A percentile compares a stretch with the other conserved stretches of the same genome.
Conservation (phyloP, 148 eudicot species). For the Cornus suecica region DNA sequence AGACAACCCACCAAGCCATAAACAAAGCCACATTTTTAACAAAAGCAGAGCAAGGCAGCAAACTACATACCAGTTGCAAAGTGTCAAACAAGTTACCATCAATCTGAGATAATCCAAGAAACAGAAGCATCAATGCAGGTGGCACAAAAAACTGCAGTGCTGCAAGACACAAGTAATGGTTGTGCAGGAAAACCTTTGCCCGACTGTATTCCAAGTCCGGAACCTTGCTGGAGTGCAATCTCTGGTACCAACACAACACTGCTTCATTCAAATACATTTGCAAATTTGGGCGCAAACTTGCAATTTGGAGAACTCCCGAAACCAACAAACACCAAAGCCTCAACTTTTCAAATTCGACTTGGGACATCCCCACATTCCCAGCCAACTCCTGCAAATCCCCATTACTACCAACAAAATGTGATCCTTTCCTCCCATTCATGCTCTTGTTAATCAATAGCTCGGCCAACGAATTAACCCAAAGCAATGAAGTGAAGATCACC, state of each 20-base stretch:
- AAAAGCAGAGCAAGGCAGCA: constrained; percentile 53
- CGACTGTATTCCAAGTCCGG: constrained; percentile 90
- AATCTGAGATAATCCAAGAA: constrained; percentile 67
- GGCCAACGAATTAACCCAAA: constrained; percentile 81
- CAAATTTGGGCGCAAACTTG: constrained; percentile 58
- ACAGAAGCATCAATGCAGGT: constrained; percentile 63
- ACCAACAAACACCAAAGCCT: constrained; percentile 58
- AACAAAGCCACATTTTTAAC: constrained; percentile 62
- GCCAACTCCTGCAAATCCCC: constrained; percentile 32
- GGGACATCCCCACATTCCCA: constrained; percentile 68
- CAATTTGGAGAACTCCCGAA: constrained; percentile 57
- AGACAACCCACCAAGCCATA: constrained; percentile 88
- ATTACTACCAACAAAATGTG: constrained; percentile 7
- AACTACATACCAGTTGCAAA: constrained; percentile 34
- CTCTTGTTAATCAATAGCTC: constrained; percentile 48
- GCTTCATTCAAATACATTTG: constrained; percentile 92
- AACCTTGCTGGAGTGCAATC: constrained; percentile 84
- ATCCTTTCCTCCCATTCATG: constrained; percentile 15
- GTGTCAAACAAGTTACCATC: constrained; percentile 42
- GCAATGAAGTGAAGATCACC: constrained; percentile 59
- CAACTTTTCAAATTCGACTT: constrained; percentile 49
- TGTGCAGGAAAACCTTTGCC: constrained; percentile 93
- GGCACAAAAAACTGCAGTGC: constrained; percentile 72
- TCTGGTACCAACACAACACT: constrained; percentile 87
- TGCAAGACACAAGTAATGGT: constrained; percentile 72